phyloP scores from a whole-genome alignment of 352 stramenopile genomes.

The Pythium scleroteichum region DNA sequence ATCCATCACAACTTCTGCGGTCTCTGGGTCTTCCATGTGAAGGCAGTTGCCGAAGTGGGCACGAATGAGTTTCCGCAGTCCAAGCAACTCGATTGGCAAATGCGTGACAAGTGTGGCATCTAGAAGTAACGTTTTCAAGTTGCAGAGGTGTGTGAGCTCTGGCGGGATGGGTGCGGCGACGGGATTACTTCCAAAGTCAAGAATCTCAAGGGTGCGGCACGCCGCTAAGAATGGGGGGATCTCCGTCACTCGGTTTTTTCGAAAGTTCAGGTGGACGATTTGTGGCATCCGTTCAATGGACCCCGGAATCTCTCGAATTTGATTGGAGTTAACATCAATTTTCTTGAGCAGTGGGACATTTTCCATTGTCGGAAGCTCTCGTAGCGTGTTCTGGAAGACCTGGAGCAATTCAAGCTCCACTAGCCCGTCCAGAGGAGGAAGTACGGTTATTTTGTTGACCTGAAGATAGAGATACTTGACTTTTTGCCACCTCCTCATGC shows the following conservation, averaged over 20 bases:
- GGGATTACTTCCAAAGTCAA: constrained; percentile 72
- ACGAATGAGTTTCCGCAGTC: constrained; percentile 47
- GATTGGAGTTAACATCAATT: constrained; percentile 79
- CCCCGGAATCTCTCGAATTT: constrained; percentile 46
- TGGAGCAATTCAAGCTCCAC: constrained; percentile 64
- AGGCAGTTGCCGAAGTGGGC: constrained; percentile 57
- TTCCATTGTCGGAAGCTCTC: constrained; percentile 58
- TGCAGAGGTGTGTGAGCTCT: constrained; percentile 42
- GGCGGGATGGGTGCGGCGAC: constrained; percentile 44
- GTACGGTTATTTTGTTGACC: constrained; percentile 45
- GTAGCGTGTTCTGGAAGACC: constrained; percentile 62
- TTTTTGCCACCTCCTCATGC: constrained; percentile 51
- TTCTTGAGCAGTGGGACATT: constrained; percentile 66
- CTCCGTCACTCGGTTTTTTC: constrained; percentile 54
- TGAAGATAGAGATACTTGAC: constrained; percentile 59
- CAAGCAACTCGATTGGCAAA: constrained; percentile 70
- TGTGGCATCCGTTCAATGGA: constrained; percentile 56
- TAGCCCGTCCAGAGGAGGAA: constrained; percentile 52
- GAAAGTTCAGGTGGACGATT: constrained; percentile 66
- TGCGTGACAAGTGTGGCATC: constrained; percentile 46
- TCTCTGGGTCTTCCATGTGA: constrained; percentile 68
- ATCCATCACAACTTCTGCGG: constrained; percentile 60
- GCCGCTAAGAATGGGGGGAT: constrained; percentile 46
- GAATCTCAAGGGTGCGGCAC: constrained; percentile 60
- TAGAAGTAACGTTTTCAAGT: constrained; percentile 70